Evolutionary conservation across 345 rosid genomes (phyloP), one percentile per base, ranked within the genome.

Genomic region (Eucalyptus pumila): DNA sequence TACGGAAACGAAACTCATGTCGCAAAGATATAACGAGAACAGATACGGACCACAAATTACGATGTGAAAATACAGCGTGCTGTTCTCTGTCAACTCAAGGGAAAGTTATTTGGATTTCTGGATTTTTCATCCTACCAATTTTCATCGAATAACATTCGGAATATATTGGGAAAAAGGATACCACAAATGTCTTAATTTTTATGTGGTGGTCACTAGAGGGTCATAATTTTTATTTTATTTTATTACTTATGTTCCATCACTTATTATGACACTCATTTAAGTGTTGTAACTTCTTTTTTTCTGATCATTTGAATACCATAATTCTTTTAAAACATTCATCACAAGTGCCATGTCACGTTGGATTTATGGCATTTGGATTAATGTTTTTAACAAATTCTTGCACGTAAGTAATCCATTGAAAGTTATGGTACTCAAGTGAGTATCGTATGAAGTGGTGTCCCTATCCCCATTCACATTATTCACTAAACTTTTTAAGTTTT

Each of bases 361-460:
- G 62, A 56, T 56, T 24, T 1, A 23, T 56, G 13, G 62, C 27
- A 56, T 0, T 1, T 56, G 62, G 62, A 56, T 24, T 3, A 56
- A 56, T 24, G 30, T 56, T 56, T 56, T 10, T 56, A 24, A 56
- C 62, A 56, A 56, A 23, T 56, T 56, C 6, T 4, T 56, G 12
- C 1, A 56, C 14, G 0, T 24, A 23, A 56, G 30, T 24, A 3
- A 56, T 56, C 6, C 2, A 24, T 24, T 9, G 2, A 24, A 56
- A 24, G 30, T 56, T 56, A 56, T 56, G 13, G 6, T 56, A 56
- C 6, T 56, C 30, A 24, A 56, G 6, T 10, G 0, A 56, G 13
- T 0, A 24, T 56, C 0, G 6, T 56, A 56, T 23, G 2, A 56
- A 56, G 30, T 56, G 13, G 3, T 56, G 1, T 56, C 62, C 13